These are phyloP conservation scores for Lepiota venenata DNA, from an alignment of 768 basidiomycete species.

Conservation along the genomic window DNA sequence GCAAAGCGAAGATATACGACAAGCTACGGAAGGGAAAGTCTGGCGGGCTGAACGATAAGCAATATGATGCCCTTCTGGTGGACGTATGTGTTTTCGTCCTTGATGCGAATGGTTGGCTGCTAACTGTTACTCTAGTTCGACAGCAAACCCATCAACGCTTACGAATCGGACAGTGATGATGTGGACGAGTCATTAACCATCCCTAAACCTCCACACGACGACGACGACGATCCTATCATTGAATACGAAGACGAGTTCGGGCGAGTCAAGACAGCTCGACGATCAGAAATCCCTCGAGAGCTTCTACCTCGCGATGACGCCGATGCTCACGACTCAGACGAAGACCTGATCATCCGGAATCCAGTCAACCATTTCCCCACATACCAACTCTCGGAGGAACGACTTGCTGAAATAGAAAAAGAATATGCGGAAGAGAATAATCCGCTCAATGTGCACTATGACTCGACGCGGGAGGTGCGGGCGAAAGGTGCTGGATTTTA, in stretches of 20 bases:
- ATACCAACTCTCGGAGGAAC: slow-evolving; percentile 81
- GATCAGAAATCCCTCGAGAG: slow-evolving; percentile 76
- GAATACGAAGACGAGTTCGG: slow-evolving; percentile 91
- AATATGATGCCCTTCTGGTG: slow-evolving; percentile 69
- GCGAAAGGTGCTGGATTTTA: slow-evolving; percentile 90
- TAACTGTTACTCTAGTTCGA: slow-evolving; percentile 52
- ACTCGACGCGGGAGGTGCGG: slow-evolving; percentile 78
- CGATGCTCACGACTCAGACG: slow-evolving; percentile 23
- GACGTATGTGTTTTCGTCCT: slow-evolving; percentile 54
- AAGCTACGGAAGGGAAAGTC: slow-evolving; percentile 75
- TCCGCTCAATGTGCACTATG: slow-evolving; percentile 76
- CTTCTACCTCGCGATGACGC: slow-evolving; percentile 48
- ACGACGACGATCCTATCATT: slow-evolving; percentile 74
- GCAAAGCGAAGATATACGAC: slow-evolving; percentile 80
- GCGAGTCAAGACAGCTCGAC: slow-evolving; percentile 60
- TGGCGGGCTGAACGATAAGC: slow-evolving; percentile 71
- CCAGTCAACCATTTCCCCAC: slow-evolving; percentile 85
- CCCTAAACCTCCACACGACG: slow-evolving; percentile 42
- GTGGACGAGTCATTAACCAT: slow-evolving; percentile 74
- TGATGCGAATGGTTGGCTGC: not conserved
- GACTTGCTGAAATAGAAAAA: slow-evolving; percentile 69
- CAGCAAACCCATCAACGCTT: slow-evolving; percentile 45
- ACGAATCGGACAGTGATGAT: slow-evolving; percentile 71
- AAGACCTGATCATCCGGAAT: slow-evolving; percentile 42
- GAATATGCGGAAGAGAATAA: slow-evolving; percentile 68